Evolutionary conservation across 139 green algal species (phyloP), one percentile per base, ranked within the genome.

Genomic region (Spirogloea muscicola): DNA sequence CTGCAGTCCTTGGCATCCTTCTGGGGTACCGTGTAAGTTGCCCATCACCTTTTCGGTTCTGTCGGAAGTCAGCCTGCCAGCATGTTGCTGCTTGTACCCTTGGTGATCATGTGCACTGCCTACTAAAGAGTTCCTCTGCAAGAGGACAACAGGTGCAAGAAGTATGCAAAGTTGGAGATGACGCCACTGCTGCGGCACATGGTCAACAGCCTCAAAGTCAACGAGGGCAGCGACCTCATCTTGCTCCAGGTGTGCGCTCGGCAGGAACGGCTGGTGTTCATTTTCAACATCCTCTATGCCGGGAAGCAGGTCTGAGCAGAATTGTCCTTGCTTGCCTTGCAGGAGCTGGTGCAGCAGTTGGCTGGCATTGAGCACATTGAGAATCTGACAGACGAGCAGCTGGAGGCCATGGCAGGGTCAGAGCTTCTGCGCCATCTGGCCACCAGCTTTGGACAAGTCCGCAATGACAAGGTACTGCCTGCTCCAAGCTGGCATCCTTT

Each of bases 201-300:
- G 58, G 64, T 84, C 64, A 91, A 93, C 67, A 85, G 85, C 59
- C 84, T 95, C 41, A 89, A 90, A 48, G 36, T 34, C 0, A 74
- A 74, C 18, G 82, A 94, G 68, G 61, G 46, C 3, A 82, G 89
- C 49, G 89, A 94, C 69, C 82, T 94, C 76, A 60, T 94, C 65
- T 74, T 94, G 44, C 86, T 91, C 33, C 79, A 82, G 74, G 81
- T 87, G n/a, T n/a, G n/a, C n/a, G n/a, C n/a, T n/a, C n/a, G n/a
- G n/a, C n/a, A n/a, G n/a, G n/a, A n/a, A n/a, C n/a, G n/a, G n/a
- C n/a, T n/a, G n/a, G n/a, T n/a, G n/a, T n/a, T n/a, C n/a, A n/a
- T n/a, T n/a, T n/a, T n/a, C n/a, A n/a, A n/a, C n/a, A n/a, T n/a
- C n/a, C n/a, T n/a, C n/a, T n/a, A n/a, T n/a, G n/a, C n/a, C n/a